A percentile compares a stretch with the other conserved stretches of the same genome.
Evolutionary conservation across 805 yeast genomes (phyloP).

Genomic region (Nadsonia fulvescens): DNA sequence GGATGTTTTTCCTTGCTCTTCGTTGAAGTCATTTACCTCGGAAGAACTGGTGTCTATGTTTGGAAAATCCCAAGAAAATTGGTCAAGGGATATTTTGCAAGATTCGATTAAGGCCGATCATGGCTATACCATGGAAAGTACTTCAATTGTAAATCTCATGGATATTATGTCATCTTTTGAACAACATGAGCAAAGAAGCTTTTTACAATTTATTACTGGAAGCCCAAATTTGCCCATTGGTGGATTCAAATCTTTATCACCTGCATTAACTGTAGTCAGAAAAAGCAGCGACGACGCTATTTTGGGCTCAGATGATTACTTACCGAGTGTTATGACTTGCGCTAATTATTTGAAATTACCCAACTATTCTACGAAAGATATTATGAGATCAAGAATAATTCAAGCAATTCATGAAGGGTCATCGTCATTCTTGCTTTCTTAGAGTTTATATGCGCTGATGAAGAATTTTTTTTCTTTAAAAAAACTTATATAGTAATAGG

Average conservation of each 20-base stretch:
- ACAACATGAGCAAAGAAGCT: slow-evolving; percentile 41
- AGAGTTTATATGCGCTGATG: too few relatives aligned
- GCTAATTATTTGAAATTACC: slow-evolving; percentile 88
- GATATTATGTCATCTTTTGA: slow-evolving; percentile 39
- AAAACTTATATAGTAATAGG: too few relatives aligned
- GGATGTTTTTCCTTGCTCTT: slow-evolving; percentile 58
- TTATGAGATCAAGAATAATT: slow-evolving; percentile 38
- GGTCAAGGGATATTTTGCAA: slow-evolving; percentile 39
- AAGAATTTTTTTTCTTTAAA: too few relatives aligned
- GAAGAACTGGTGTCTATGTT: slow-evolving; percentile 53
- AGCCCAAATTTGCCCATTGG: slow-evolving; percentile 88
- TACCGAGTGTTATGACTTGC: slow-evolving; percentile 97
- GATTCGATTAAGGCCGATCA: slow-evolving; percentile 68
- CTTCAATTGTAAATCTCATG: slow-evolving; percentile 41
- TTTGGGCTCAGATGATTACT: slow-evolving; percentile 49
- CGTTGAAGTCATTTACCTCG: slow-evolving; percentile 54
- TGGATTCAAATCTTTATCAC: slow-evolving; percentile 69
- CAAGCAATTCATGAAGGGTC: slow-evolving; percentile 80
- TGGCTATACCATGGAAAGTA: slow-evolving; percentile 63
- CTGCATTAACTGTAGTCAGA: slow-evolving; percentile 73
- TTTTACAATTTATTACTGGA: slow-evolving; percentile 80
- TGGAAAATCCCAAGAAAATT: slow-evolving; percentile 74
- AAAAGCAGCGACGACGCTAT: slow-evolving; percentile 50
- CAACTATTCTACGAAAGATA: slow-evolving; percentile 43
- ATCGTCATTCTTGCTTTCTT: slow-evolving; percentile 69